Conservation (phyloP, 129 eudicot species). For the Flaveria linearis region DNA sequence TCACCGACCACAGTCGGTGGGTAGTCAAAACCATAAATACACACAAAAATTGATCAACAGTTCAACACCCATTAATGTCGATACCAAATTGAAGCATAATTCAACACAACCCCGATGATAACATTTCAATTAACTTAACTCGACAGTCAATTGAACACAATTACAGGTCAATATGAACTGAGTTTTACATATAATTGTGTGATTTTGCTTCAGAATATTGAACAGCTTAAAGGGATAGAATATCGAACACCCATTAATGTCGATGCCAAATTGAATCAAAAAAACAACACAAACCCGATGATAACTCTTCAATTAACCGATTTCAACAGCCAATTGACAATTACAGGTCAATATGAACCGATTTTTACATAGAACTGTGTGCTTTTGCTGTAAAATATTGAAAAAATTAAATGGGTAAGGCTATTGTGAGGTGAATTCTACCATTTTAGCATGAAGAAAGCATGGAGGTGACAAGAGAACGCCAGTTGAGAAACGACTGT, state of each 20-base stretch:
- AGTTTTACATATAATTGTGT: neutral
- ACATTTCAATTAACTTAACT: conserved; percentile 1
- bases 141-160: neutral
- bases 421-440: neutral
- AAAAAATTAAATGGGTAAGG: neutral
- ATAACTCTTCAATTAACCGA: conserved; percentile 1
- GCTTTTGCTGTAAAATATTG: neutral
- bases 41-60: neutral
- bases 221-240: no score
- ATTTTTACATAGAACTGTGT: neutral
- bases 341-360: neutral
- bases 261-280: conserved; percentile 10
- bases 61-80: neutral
- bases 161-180: neutral
- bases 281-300: conserved; percentile 30
- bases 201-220: no score
- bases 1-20: neutral
- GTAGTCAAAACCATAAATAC: neutral
- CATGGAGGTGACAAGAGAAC: conserved; percentile 25
- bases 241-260: neutral
- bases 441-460: conserved; percentile 24
- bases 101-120: conserved; percentile 28
- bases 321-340: neutral
- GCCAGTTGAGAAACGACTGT: conserved; percentile 46
- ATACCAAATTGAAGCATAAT: conserved; percentile 16